Percentiles rank a stretch among this genome's conserved stretches.
phyloP scores from a whole-genome alignment of 345 rosid species.

The Gossypium bickii region DNA sequence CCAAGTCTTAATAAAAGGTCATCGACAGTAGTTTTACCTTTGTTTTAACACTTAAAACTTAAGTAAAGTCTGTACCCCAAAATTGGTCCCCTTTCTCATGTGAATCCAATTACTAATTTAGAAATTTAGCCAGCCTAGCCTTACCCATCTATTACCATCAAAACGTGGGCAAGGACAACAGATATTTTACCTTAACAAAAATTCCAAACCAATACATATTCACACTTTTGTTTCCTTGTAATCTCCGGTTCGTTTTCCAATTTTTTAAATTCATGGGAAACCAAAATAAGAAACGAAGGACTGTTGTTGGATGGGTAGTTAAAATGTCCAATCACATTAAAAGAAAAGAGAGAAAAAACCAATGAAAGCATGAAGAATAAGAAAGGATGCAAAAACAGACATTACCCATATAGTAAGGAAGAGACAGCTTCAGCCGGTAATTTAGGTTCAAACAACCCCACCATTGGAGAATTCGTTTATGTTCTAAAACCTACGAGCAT shows the following conservation, averaged over 20 bases:
- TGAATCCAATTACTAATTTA: background rate
- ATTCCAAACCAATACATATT: background rate
- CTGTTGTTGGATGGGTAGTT: background rate
- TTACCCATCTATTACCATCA: background rate
- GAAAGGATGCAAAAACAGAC: background rate
- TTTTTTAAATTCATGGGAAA: background rate
- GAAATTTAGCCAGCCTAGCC: background rate
- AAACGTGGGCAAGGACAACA: background rate
- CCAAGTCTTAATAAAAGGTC: too few species aligned
- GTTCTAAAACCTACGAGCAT: background rate
- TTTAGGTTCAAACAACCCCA: conserved; percentile 7
- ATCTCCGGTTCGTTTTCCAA: background rate
- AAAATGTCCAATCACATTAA: background rate
- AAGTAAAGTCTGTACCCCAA: background rate
- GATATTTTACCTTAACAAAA: background rate
- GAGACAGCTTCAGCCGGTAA: background rate
- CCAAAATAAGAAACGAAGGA: background rate
- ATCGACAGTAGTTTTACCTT: too few species aligned
- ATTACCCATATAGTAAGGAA: background rate
- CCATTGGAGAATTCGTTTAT: background rate
- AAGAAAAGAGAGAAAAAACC: background rate
- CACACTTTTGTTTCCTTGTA: background rate
- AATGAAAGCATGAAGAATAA: background rate
- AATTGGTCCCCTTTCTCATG: background rate
- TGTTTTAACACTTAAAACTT: background rate